Percentiles rank a stretch among this genome's conserved stretches.
Evolutionary conservation across 2,329 filamentous ascomycete species (phyloP).

Genomic region (Alternaria solani): DNA sequence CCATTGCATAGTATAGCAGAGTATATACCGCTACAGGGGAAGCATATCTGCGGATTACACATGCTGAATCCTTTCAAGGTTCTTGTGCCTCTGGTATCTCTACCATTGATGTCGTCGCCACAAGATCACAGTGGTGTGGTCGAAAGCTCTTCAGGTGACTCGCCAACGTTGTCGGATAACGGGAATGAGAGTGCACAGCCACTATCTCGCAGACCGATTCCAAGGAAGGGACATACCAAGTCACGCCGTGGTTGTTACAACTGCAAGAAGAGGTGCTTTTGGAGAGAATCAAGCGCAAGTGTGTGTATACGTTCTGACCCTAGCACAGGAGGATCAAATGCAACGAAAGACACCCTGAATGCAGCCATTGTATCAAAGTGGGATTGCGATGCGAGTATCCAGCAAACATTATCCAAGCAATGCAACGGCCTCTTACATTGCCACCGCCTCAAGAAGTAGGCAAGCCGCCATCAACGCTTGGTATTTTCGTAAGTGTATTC

Average conservation of each 20-base stretch:
- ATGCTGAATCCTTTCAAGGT: constrained; percentile 15
- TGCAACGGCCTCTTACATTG: constrained; percentile 30
- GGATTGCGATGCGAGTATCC: constrained; percentile 71
- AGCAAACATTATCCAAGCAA: constrained; percentile 48
- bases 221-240: constrained; percentile 70
- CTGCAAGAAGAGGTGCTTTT: constrained; percentile 59
- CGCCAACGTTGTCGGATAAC: constrained; percentile 35
- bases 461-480: constrained; percentile 43
- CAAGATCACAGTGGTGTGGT: constrained; percentile 28
- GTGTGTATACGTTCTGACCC: not conserved
- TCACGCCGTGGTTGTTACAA: constrained; percentile 71
- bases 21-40: constrained; percentile 42
- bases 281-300: not conserved
- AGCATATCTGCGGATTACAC: constrained; percentile 26
- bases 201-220: constrained; percentile 46
- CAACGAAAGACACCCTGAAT: constrained; percentile 70
- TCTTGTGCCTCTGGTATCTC: constrained; percentile 21
- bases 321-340: constrained; percentile 70
- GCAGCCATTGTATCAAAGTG: constrained; percentile 69
- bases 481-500: constrained; percentile 41
- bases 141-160: constrained; percentile 45
- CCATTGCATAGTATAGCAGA: constrained; percentile 23
- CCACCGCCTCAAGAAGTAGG: constrained; percentile 38
- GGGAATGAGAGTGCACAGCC: constrained; percentile 28
- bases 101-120: constrained; percentile 31